phyloP scores from a whole-genome alignment of 1,139 yeast species.

The Pneumocystis canis region DNA sequence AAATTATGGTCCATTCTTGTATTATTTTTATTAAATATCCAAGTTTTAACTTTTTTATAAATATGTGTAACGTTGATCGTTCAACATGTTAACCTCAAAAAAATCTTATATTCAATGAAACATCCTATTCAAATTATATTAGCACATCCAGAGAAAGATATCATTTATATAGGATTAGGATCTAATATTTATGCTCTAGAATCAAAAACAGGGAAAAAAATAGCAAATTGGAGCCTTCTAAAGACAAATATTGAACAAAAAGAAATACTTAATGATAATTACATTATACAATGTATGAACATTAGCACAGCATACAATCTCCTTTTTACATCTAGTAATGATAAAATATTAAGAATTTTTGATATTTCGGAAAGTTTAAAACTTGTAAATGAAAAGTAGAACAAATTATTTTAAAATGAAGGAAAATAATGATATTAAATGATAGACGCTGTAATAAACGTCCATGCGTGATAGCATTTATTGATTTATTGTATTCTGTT shows the following conservation, averaged over 20 bases:
- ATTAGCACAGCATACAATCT: neutral
- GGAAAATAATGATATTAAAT: neutral
- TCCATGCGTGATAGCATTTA: neutral
- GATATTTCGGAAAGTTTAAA: neutral
- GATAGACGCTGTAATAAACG: neutral
- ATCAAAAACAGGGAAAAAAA: neutral
- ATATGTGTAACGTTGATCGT: neutral
- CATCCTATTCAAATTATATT: neutral
- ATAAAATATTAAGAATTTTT: neutral
- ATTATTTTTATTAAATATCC: slow-evolving; percentile 3
- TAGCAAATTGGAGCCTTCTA: neutral
- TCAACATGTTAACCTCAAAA: neutral
- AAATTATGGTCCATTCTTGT: slow-evolving; percentile 23
- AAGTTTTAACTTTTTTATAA: neutral
- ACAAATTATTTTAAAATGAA: neutral
- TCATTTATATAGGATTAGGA: neutral
- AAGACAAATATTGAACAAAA: neutral
- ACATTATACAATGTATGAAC: neutral
- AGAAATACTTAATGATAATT: neutral
- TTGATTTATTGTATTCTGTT: slow-evolving; percentile 18
- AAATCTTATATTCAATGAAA: neutral
- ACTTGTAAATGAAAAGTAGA: neutral
- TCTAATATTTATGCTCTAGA: neutral
- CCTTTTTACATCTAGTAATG: neutral
- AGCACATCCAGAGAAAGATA: neutral